These are phyloP conservation scores for Malus hybrid DNA, from an alignment of 331 rosid genomes.

Conservation along the genomic window DNA sequence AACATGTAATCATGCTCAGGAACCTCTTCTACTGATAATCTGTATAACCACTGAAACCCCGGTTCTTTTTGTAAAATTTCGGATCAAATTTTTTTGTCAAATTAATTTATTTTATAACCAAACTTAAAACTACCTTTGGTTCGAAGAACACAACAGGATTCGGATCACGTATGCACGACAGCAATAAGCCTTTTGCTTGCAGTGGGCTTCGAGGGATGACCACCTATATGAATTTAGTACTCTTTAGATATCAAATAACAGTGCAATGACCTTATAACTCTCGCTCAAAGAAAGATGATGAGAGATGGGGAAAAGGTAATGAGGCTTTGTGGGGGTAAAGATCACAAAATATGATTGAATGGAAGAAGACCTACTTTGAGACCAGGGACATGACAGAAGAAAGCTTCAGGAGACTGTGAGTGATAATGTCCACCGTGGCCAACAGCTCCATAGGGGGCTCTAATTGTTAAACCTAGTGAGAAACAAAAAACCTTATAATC, in stretches of 20 bases:
- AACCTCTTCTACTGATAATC: conserved; percentile 95
- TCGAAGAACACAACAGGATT: conserved; percentile 93
- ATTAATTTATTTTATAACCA: neutral
- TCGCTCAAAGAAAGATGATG: neutral
- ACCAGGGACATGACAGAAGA: conserved; percentile 97
- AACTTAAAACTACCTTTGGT: conserved; percentile 58
- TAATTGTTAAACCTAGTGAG: conserved; percentile 72
- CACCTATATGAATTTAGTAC: conserved; percentile 45
- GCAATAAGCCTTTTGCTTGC: conserved; percentile 84
- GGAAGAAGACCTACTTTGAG: conserved; percentile 57
- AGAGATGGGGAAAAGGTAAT: neutral
- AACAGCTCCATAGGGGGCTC: conserved; percentile 97
- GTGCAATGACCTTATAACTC: no score
- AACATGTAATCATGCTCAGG: conserved; percentile 84
- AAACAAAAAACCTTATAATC: neutral
- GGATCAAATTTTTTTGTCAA: neutral
- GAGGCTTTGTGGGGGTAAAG: neutral
- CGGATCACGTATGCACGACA: conserved; percentile 85
- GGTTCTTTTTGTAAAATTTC: neutral
- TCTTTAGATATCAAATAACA: neutral
- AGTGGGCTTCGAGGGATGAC: conserved; percentile 94
- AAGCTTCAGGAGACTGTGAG: conserved; percentile 99
- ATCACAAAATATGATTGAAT: conserved; percentile 5
- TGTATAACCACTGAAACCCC: conserved; percentile 76
- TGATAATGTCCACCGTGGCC: conserved; percentile 99